Conservation (phyloP, 176 grass and related monocot genomes). For the bread wheat (Triticum aestivum) region DNA sequence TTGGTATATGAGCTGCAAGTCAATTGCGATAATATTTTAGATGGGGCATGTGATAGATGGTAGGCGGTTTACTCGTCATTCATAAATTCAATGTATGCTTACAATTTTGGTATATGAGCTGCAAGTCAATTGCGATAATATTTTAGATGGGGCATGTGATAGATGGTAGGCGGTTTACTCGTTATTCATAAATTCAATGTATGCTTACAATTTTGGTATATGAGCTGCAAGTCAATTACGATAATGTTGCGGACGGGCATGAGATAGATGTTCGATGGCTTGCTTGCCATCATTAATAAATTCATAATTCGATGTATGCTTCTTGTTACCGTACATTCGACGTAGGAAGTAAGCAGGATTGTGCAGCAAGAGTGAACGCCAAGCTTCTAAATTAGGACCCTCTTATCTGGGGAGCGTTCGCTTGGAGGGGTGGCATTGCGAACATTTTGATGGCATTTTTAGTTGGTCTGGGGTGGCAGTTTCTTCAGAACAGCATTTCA, state of each 20-base stretch:
- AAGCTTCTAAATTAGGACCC: background rate
- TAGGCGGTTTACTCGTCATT: background rate
- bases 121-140: background rate
- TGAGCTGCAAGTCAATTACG: background rate
- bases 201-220: background rate
- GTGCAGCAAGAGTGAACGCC: background rate
- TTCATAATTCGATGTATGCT: background rate
- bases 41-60: background rate
- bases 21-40: background rate
- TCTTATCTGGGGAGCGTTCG: too few relatives aligned
- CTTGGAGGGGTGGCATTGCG: too few relatives aligned
- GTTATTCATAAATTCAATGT: background rate
- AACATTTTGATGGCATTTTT: too few relatives aligned
- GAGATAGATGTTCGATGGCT: background rate
- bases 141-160: background rate
- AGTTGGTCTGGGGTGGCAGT: too few relatives aligned
- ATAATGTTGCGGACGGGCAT: background rate
- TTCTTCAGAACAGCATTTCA: too few relatives aligned
- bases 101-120: background rate
- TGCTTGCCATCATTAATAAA: background rate
- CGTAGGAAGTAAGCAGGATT: background rate
- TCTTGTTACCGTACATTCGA: background rate
- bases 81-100: background rate
- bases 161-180: background rate
- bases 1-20: background rate